Evolutionary conservation across 148 eudicot genomes (phyloP), one percentile per base, ranked within the genome.

Genomic region (Limonium bicolor): DNA sequence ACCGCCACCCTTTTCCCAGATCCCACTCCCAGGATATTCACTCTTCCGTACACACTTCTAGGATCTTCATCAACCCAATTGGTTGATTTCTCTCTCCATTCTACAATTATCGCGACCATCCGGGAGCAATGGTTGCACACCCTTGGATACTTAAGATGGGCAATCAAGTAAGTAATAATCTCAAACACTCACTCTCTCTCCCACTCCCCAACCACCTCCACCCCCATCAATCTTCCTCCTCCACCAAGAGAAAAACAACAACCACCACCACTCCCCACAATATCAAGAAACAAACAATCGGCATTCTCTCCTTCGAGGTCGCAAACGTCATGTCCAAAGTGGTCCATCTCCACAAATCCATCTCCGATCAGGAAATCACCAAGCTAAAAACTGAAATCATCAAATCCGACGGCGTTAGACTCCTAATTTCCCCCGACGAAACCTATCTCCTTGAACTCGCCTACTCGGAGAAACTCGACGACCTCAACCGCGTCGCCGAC

Each of bases 311-410:
- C 5, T 90, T 90, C 51, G 99, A 90, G 41, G 79, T 81, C 2
- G 99, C 99, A 20, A 90, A 84, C 58, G 72, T 78, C 22, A 84
- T 90, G 99, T 90, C 93, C 14, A 80, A 81, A 36, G 64, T 81
- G 27, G 66, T 78, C 0, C 74, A 68, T 32, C 64, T 90, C 6
- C 80, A 90, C 44, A 85, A 78, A 42, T 80, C 93, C 2, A 32
- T 90, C 6, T 37, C 64, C 15, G 73, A 73, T 13, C 15, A 26
- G 12, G 93, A 81, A 56, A 64, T 90, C 34, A 56, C 55, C 13
- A 76, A 48, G 37, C 66, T 90, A 0, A 84, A 62, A 31, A 51
- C 40, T 45, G 78, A 78, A 47, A 75, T 75, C 40, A 61, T 73
- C 0, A 80, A 64, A 8, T 78, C 78, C 12, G 76, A 70, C 7